A percentile compares a stretch with the other conserved stretches of the same genome.
Evolutionary conservation across 1,284 basidiomycete species (phyloP).

Genomic region (Ceratobasidium sp.): DNA sequence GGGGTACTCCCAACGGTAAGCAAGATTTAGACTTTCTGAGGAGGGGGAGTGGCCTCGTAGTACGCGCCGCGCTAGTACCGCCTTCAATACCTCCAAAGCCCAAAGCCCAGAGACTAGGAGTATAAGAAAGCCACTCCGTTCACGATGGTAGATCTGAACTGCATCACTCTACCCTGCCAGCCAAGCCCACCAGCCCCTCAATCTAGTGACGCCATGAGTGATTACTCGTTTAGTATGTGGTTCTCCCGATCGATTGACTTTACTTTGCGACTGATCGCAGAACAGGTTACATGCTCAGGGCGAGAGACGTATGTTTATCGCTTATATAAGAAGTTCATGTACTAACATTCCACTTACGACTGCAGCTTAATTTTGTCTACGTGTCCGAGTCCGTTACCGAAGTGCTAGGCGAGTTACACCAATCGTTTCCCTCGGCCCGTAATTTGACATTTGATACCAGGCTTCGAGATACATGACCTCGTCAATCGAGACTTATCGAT

Average conservation of each 20-base stretch:
- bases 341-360: not conserved
- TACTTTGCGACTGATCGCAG: constrained; percentile 80
- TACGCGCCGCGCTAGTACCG: constrained; percentile 3
- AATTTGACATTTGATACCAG: constrained; percentile 58
- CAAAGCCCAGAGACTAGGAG: constrained; percentile 2
- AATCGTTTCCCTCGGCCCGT: constrained; percentile 20
- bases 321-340: constrained; percentile 28
- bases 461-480: constrained; percentile 78
- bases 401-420: constrained; percentile 68
- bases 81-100: constrained; percentile 6
- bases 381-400: constrained; percentile 78
- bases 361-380: constrained; percentile 77
- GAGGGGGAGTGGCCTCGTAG: not conserved
- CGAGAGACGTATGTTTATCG: constrained; percentile 31
- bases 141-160: constrained; percentile 10
- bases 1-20: constrained; percentile 1
- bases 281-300: constrained; percentile 59
- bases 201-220: constrained; percentile 50
- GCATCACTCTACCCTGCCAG: not conserved
- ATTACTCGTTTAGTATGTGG: constrained; percentile 76
- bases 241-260: constrained; percentile 45
- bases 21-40: constrained; percentile 29
- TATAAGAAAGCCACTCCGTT: constrained; percentile 45
- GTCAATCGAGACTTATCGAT: constrained; percentile 71
- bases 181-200: constrained; percentile 46